phyloP scores from a whole-genome alignment of 1,139 yeast genomes.

The Diutina scorzettiae region DNA sequence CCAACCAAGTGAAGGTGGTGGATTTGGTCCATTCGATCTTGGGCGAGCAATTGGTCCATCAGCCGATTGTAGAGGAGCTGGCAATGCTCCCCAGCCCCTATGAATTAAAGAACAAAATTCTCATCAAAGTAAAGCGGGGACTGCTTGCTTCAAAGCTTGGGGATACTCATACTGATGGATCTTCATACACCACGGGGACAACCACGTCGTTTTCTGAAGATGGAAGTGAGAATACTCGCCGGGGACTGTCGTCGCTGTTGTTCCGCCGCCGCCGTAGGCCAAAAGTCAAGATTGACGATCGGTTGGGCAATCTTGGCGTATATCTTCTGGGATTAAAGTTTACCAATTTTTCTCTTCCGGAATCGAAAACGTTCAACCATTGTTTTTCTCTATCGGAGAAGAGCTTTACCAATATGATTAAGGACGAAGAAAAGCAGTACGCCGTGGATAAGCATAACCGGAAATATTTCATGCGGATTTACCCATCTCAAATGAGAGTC shows the following conservation, averaged over 20 bases:
- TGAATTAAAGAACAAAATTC: slow-evolving; percentile 52
- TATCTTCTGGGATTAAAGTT: slow-evolving; percentile 67
- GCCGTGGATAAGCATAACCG: slow-evolving; percentile 69
- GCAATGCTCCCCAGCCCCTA: slow-evolving; percentile 56
- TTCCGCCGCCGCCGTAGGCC: slow-evolving; percentile 8
- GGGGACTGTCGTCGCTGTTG: slow-evolving; percentile 5
- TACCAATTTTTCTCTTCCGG: slow-evolving; percentile 75
- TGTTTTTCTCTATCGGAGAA: slow-evolving; percentile 82
- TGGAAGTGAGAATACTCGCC: slow-evolving; percentile 6
- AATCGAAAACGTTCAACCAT: slow-evolving; percentile 70
- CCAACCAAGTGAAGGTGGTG: slow-evolving; percentile 50
- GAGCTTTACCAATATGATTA: slow-evolving; percentile 47
- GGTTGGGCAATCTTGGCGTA: slow-evolving; percentile 24
- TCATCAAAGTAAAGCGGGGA: slow-evolving; percentile 66
- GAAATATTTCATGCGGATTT: slow-evolving; percentile 64
- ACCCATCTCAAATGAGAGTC: slow-evolving; percentile 72
- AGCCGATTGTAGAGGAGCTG: slow-evolving; percentile 20
- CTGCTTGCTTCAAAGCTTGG: slow-evolving; percentile 11
- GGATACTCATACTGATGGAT: slow-evolving; percentile 11
- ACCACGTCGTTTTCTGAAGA: slow-evolving; percentile 42
- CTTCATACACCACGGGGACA: slow-evolving; percentile 16
- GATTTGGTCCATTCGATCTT: slow-evolving; percentile 40
- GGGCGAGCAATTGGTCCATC: slow-evolving; percentile 44
- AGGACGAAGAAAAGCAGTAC: slow-evolving; percentile 40
- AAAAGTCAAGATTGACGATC: slow-evolving; percentile 8